phyloP scores from a whole-genome alignment of 2,329 filamentous ascomycete genomes.

The Lojkania enalia region DNA sequence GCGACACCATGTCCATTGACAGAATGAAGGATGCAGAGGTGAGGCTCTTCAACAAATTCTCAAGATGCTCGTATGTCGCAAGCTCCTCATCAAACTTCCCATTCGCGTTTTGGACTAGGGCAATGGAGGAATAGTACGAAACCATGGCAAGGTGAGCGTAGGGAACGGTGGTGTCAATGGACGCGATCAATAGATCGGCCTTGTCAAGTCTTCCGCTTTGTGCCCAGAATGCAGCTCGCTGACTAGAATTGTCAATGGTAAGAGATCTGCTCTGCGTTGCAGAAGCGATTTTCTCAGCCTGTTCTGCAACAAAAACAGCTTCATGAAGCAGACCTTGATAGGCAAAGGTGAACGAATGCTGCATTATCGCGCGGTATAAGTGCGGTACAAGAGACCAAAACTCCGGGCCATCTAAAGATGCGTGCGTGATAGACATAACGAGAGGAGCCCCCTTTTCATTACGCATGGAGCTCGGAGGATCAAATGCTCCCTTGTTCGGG shows the following conservation, averaged over 20 bases:
- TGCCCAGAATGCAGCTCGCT: constrained; percentile 54
- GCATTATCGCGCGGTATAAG: constrained; percentile 70
- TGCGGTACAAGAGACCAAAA: constrained; percentile 81
- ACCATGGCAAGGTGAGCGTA: constrained; percentile 57
- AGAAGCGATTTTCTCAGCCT: constrained; percentile 75
- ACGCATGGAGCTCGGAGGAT: constrained; percentile 34
- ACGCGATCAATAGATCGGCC: constrained; percentile 56
- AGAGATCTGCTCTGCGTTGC: constrained; percentile 65
- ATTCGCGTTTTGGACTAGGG: constrained; percentile 53
- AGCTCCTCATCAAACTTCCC: constrained; percentile 54
- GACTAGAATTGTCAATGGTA: constrained; percentile 49
- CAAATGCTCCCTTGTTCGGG: constrained; percentile 21
- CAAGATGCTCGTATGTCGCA: constrained; percentile 53
- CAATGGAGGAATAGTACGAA: constrained; percentile 54
- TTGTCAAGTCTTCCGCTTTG: constrained; percentile 55
- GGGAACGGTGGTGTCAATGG: constrained; percentile 49
- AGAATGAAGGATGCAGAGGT: constrained; percentile 39
- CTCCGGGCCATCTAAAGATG: constrained; percentile 60
- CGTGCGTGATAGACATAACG: constrained; percentile 49
- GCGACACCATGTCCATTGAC: constrained; percentile 26
- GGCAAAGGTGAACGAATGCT: constrained; percentile 77
- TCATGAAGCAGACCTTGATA: constrained; percentile 87
- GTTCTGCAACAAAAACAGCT: constrained; percentile 83
- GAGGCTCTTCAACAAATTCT: constrained; percentile 50
- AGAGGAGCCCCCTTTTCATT: constrained; percentile 33